Conservation (phyloP, 352 stramenopile species). For the Phytophthora pisi region DNA sequence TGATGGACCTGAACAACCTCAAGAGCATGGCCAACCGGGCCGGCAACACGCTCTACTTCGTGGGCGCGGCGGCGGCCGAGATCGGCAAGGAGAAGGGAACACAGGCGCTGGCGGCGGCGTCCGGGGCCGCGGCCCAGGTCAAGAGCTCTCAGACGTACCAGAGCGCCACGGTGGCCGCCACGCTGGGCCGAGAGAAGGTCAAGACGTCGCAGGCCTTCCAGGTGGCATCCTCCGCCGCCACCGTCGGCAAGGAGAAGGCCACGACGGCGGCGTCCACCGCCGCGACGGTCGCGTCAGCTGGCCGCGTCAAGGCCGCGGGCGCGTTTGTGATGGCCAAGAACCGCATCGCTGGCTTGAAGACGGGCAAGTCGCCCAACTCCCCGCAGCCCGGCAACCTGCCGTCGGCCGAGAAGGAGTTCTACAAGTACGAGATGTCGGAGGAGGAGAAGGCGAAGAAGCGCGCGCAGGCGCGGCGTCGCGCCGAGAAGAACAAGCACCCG, state of each 20-base stretch:
- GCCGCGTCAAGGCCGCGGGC: conserved; percentile 57
- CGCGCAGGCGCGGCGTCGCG: conserved; percentile 63
- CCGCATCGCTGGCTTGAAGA: conserved; percentile 40
- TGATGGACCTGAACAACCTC: conserved; percentile 66
- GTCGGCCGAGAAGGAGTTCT: conserved; percentile 71
- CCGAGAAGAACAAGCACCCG: conserved; percentile 62
- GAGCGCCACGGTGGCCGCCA: conserved; percentile 57
- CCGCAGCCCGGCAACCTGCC: conserved; percentile 37
- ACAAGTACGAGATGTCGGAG: conserved; percentile 84
- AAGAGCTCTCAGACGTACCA: conserved; percentile 72
- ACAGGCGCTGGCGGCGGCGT: conserved; percentile 53
- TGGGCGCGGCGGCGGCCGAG: conserved; percentile 52
- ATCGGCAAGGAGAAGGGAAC: conserved; percentile 66
- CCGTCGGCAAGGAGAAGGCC: conserved; percentile 65
- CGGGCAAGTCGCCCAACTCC: conserved; percentile 32
- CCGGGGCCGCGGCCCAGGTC: conserved; percentile 58
- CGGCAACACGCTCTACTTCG: conserved; percentile 75
- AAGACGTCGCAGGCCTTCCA: conserved; percentile 70
- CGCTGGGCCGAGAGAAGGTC: conserved; percentile 56
- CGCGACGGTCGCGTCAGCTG: conserved; percentile 49
- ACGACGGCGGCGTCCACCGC: conserved; percentile 46
- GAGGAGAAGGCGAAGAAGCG: conserved; percentile 79
- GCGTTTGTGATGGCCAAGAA: conserved; percentile 71
- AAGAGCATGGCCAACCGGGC: conserved; percentile 78
- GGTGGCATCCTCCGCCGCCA: conserved; percentile 51